Evolutionary conservation across 2,329 filamentous ascomycete genomes (phyloP).

Genomic region (Annulohypoxylon truncatum): DNA sequence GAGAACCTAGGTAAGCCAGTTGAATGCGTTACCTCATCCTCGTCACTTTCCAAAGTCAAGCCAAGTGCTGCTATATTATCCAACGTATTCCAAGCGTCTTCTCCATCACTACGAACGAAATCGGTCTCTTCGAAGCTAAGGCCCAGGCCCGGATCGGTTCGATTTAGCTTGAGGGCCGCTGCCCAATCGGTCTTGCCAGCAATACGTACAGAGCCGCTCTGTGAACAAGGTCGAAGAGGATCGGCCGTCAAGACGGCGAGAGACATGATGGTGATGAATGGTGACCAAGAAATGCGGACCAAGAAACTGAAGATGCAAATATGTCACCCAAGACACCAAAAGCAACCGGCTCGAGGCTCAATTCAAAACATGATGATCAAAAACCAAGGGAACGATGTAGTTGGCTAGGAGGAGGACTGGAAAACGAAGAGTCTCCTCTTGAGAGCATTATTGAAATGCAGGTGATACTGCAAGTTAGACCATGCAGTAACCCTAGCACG

Average conservation of each 20-base stretch:
- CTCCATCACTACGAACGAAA: constrained; percentile 48
- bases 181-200: constrained; percentile 55
- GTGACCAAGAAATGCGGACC: constrained; percentile 47
- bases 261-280: constrained; percentile 47
- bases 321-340: constrained; percentile 60
- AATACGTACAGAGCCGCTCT: constrained; percentile 54
- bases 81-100: constrained; percentile 53
- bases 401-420: constrained; percentile 31
- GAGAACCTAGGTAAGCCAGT: constrained; percentile 45
- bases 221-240: constrained; percentile 50
- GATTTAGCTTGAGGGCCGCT: constrained; percentile 47
- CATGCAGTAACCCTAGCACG: constrained; percentile 36
- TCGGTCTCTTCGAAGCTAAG: constrained; percentile 51
- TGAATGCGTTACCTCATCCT: constrained; percentile 41
- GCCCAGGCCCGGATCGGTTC: constrained; percentile 44
- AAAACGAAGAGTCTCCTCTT: constrained; percentile 31
- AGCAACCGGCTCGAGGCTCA: constrained; percentile 49
- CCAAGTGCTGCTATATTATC: constrained; percentile 57
- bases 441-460: constrained; percentile 37
- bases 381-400: constrained; percentile 43
- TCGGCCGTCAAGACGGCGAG: constrained; percentile 44
- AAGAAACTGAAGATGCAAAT: constrained; percentile 51
- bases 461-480: constrained; percentile 38
- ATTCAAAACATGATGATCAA: constrained; percentile 58
- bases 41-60: constrained; percentile 51